Percentiles rank a stretch among this genome's conserved stretches.
Evolutionary conservation across 768 basidiomycete genomes (phyloP).

Genomic region (Gyrodon lividus): DNA sequence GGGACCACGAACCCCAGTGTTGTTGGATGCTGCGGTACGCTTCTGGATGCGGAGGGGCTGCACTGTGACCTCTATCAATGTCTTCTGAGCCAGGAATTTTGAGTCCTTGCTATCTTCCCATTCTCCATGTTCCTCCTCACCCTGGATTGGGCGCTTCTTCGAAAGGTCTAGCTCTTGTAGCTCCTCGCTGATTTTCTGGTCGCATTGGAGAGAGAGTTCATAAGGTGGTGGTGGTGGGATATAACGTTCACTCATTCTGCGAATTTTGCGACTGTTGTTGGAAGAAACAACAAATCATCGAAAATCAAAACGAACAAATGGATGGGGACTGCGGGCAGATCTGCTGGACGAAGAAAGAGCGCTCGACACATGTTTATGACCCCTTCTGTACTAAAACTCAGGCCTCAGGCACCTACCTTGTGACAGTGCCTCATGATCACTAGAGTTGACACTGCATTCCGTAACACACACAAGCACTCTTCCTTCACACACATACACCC

Average conservation of each 20-base stretch:
- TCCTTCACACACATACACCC: too few relatives aligned
- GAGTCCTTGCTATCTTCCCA: conserved; percentile 14
- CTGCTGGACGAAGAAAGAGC: too few relatives aligned
- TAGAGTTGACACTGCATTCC: not conserved
- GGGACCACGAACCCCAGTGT: conserved; percentile 1
- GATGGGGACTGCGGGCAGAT: not conserved
- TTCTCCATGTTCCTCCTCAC: conserved; percentile 19
- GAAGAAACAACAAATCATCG: conserved; percentile 1
- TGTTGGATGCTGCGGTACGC: not conserved
- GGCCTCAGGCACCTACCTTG: not conserved
- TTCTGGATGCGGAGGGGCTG: conserved; percentile 11
- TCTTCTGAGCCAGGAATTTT: conserved; percentile 6
- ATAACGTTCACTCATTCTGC: conserved; percentile 24
- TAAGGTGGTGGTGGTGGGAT: conserved; percentile 43
- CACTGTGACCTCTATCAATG: not conserved
- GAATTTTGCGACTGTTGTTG: not conserved
- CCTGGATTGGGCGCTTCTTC: conserved; percentile 11
- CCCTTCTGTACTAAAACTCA: too few relatives aligned
- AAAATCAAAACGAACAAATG: not conserved
- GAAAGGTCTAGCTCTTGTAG: conserved; percentile 10
- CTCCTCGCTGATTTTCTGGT: conserved; percentile 47
- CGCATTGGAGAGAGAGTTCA: conserved; percentile 41
- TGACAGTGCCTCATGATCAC: too few relatives aligned
- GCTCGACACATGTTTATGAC: too few relatives aligned
- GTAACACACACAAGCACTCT: not conserved